Conservation (phyloP, 768 basidiomycete genomes). For the Podaxis sp. region DNA sequence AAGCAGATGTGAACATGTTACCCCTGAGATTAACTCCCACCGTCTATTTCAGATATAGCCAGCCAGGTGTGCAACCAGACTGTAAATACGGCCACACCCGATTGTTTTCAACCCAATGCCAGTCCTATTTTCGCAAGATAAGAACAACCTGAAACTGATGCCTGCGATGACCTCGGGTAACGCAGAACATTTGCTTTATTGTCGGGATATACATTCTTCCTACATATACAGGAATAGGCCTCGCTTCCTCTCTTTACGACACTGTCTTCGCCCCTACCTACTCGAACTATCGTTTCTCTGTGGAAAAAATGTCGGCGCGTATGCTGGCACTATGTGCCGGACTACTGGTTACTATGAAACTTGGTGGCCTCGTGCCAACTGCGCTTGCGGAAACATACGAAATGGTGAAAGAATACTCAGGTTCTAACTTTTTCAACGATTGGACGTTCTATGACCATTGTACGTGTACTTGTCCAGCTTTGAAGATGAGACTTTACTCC, state of each 20-base stretch:
- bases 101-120: no score
- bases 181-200: no score
- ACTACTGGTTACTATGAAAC: not conserved
- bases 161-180: no score
- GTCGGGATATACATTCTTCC: no score
- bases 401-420: conserved; percentile 56
- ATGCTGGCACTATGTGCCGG: not conserved
- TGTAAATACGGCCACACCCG: no score
- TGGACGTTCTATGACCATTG: conserved; percentile 68
- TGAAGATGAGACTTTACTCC: not conserved
- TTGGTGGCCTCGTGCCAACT: not conserved
- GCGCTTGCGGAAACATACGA: conserved; percentile 37
- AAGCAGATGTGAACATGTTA: no score
- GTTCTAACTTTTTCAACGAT: conserved; percentile 62
- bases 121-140: no score
- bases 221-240: no score
- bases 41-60: no score
- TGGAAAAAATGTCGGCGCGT: not conserved
- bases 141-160: no score
- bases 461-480: conserved; percentile 27
- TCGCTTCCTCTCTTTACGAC: not conserved
- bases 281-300: not conserved
- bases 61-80: no score
- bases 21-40: no score
- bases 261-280: not conserved